Evolutionary conservation across 352 stramenopile species (phyloP).

Genomic region (Globisporangium paroecandrum): DNA sequence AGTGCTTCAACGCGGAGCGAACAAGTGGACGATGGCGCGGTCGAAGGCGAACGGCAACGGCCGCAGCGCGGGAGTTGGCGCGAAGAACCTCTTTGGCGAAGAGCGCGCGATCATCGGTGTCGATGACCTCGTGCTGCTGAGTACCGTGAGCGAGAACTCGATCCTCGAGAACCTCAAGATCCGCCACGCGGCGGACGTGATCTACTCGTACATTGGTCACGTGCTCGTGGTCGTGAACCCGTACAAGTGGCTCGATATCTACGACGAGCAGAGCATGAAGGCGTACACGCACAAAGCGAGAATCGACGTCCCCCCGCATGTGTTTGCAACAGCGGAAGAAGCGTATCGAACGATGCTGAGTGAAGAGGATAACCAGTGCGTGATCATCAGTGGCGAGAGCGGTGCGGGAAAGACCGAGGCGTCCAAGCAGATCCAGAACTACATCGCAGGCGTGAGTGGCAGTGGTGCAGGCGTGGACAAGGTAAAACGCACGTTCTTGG

Average conservation of each 20-base stretch:
- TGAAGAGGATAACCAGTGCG: conserved; percentile 88
- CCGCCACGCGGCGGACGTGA: conserved; percentile 80
- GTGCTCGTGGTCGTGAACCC: conserved; percentile 87
- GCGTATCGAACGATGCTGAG: conserved; percentile 87
- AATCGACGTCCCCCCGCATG: conserved; percentile 84
- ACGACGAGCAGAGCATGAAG: conserved; percentile 76
- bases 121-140: conserved; percentile 80
- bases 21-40: conserved; percentile 9
- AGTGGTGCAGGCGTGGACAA: conserved; percentile 80
- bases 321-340: conserved; percentile 85
- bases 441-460: conserved; percentile 80
- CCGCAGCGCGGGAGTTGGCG: not conserved
- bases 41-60: conserved; percentile 12
- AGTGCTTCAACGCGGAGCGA: not conserved
- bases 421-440: conserved; percentile 90
- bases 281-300: conserved; percentile 81
- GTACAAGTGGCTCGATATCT: conserved; percentile 91
- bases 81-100: conserved; percentile 37
- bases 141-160: conserved; percentile 62
- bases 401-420: conserved; percentile 86
- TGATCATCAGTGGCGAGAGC: conserved; percentile 87
- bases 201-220: conserved; percentile 88
- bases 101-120: conserved; percentile 73
- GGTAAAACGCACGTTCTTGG: conserved; percentile 89
- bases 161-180: conserved; percentile 90